phyloP scores from a whole-genome alignment of 257 asterid species.

The Lycium barbarum region DNA sequence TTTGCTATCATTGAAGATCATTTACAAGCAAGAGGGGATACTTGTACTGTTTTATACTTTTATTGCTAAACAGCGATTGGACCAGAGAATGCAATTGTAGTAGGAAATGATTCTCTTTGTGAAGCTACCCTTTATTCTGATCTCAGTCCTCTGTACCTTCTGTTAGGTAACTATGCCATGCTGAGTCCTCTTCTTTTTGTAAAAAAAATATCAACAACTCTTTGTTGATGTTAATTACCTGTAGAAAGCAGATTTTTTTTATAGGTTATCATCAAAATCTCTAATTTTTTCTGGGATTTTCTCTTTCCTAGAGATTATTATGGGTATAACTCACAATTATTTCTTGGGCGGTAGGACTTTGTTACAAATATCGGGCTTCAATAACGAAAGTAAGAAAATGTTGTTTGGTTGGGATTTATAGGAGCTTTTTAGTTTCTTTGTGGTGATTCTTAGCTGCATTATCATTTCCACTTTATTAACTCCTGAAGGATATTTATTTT shows the following conservation, averaged over 20 bases:
- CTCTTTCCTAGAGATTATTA: conserved; percentile 1
- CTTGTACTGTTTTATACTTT: background rate
- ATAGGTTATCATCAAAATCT: background rate
- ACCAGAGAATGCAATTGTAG: background rate
- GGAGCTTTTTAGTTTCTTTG: background rate
- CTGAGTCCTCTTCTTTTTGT: conserved; percentile 6
- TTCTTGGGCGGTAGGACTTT: background rate
- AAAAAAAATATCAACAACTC: background rate
- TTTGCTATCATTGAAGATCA: background rate
- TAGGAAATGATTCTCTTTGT: conserved; percentile 18
- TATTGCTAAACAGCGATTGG: background rate
- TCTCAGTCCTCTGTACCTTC: conserved; percentile 10
- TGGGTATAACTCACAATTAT: conserved; percentile 6
- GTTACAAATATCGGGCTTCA: background rate
- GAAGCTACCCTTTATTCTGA: conserved; percentile 7
- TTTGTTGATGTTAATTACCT: conserved; percentile 21
- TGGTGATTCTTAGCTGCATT: background rate
- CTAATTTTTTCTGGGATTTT: background rate
- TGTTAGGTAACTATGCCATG: conserved; percentile 16
- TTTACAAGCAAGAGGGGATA: background rate
- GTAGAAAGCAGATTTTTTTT: background rate
- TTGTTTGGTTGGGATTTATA: background rate
- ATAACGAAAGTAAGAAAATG: background rate
- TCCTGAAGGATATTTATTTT: background rate
- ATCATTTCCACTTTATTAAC: background rate